Base-by-base conservation (phyloP, 2,329 filamentous ascomycete species). In the Domatiomyces globalis region DNA sequence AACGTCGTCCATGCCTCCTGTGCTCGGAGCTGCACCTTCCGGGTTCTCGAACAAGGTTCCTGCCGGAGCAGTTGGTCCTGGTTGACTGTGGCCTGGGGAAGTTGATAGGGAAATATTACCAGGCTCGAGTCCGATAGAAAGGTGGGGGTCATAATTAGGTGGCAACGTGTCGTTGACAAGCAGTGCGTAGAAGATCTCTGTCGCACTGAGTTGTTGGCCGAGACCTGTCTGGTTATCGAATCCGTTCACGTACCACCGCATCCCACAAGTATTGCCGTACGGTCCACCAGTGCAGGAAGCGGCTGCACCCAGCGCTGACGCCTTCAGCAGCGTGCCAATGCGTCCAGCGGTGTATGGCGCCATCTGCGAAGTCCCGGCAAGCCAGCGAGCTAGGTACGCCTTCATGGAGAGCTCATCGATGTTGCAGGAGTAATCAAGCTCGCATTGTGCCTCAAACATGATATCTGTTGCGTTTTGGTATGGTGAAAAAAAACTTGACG, bases 391-490 rank as follows among this genome's bases (percentile, higher is more conserved):
- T 10, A 85, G 70, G 51, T 82, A 81, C 45, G 82, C 83, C 66
- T 87, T 86, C 76, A 84, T 87, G 1, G 78, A 78, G 50, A 78
- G 66, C 73, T 87, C 84, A 60, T 90, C 86, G 45, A 75, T 71
- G 50, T 82, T 81, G 70, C 86, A 90, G 17, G 68, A 74, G 20
- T 66, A 63, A 4, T 63, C 67, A 3, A 73, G 67, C 58, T 87
- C 84, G 68, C 85, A 90, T 9, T 78, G 72, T 1, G 77, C 67
- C 65, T 90, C 85, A 54, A 71, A 79, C 56, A 84, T 78, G 56
- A 83, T 71, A 46, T 74, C 73, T 7, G 77, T 67, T 19, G 66
- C 51, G 47, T 66, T 58, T 12, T 70, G 69, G 36, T 54, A 61
- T 15, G 61, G 60, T 7, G 54, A 54, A 67, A 80, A 79, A 62